Evolutionary conservation across 495 filamentous ascomycete species (phyloP), one percentile per base, ranked within the genome.

Genomic region (Penicillium pulvis): DNA sequence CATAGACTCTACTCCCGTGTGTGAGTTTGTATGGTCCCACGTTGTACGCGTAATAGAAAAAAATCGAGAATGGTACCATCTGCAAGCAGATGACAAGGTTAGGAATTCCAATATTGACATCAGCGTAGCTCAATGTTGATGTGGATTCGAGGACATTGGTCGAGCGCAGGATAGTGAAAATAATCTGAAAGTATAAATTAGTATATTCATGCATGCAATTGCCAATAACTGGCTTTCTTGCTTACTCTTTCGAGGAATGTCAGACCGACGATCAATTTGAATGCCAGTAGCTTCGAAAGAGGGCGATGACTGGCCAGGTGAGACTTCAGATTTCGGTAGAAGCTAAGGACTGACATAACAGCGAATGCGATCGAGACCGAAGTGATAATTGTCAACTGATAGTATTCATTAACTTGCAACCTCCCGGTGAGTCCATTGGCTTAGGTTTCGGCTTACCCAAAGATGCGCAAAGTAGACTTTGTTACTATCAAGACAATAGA

Each of bases 191-290:
- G 28, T 28, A 7, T 4, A 1, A 8, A 17, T 41, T 28, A 23
- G 42, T 45, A 31, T 48, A 19, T 8, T 30, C 5, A 41, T 12
- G 17, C 11, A n/a, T 17, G 4, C 35, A 39, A 39, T 39, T n/a
- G 3, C 43, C 4, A 35, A 35, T 23, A 33, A 10, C 2, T 1
- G 6, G 9, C n/a, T 11, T 26, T 12, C 2, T 42, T 28, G 24
- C 62, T 31, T 36, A 72, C 67, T 11, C 55, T 47, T 65, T 72
- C 67, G 14, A 71, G 2, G 9, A 75, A 71, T 6, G 39, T 53
- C 8, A 74, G 51, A 20, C 71, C 66, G 24, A 77, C 68, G n/a
- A 77, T 69, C 3, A 69, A 52, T 47, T 74, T 75, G 41, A 77
- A 71, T 0, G 68, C 71, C 4, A 68, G 20, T 0, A 77, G 57